Conservation (phyloP, 2,329 filamentous ascomycete genomes). For the Cryphonectria japonica region DNA sequence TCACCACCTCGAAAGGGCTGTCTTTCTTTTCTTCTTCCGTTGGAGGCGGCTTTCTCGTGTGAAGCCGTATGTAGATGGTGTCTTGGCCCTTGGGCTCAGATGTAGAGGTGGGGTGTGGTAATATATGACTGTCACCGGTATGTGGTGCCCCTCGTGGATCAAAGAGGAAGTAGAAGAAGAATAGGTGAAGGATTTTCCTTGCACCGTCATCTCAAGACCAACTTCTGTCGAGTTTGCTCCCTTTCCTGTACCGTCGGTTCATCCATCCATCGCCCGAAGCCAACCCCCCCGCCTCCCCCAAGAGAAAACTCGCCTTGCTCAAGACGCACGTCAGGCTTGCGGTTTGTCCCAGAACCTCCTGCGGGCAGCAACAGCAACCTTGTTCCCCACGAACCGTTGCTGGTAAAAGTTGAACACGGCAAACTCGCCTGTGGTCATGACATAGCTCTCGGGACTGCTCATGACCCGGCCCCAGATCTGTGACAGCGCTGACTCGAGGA, state of each 20-base stretch:
- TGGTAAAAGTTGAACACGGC: conserved; percentile 87
- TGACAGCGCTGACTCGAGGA: conserved; percentile 67
- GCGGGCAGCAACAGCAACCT: conserved; percentile 51
- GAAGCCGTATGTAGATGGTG: not conserved
- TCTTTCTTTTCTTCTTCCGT: too few relatives aligned
- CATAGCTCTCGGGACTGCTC: conserved; percentile 67
- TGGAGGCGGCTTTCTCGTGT: too few relatives aligned
- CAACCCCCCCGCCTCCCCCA: not conserved
- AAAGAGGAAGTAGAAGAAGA: too few relatives aligned
- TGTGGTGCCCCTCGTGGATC: too few relatives aligned
- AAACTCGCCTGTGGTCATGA: conserved; percentile 79
- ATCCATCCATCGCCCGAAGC: too few relatives aligned
- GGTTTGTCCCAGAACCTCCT: conserved; percentile 58
- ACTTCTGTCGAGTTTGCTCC: not conserved
- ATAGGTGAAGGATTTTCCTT: not conserved
- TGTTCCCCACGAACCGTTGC: conserved; percentile 61
- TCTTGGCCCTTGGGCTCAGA: not conserved
- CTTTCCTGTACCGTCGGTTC: not conserved
- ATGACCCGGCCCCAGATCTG: conserved; percentile 72
- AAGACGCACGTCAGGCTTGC: conserved; percentile 37
- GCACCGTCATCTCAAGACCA: not conserved
- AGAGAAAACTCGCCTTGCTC: not conserved
- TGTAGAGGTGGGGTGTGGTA: not conserved
- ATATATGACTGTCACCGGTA: not conserved
- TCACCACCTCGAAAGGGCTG: too few relatives aligned